Evolutionary conservation across 257 asterid species (phyloP).

Genomic region (Lycium ferocissimum): DNA sequence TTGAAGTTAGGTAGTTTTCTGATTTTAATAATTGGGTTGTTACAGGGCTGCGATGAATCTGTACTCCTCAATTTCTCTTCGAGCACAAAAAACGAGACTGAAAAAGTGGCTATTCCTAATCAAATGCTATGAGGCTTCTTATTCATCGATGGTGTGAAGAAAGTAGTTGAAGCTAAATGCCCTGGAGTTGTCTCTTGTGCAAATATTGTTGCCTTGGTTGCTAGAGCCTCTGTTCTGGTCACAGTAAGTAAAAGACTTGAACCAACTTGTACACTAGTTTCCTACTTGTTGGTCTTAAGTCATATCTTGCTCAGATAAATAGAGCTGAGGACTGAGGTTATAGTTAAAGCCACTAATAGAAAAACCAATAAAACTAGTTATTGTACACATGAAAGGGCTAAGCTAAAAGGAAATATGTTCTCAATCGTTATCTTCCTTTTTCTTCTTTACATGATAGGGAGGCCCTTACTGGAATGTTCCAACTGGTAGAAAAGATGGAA

Average conservation of each 20-base stretch:
- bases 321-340: not conserved
- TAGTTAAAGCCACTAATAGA: not conserved
- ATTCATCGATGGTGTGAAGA: conserved; percentile 43
- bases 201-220: conserved; percentile 36
- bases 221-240: conserved; percentile 36
- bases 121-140: conserved; percentile 37
- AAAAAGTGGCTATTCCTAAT: conserved; percentile 41
- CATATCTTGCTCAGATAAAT: not conserved
- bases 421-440: not conserved
- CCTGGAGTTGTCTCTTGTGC: conserved; percentile 48
- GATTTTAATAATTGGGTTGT: not conserved
- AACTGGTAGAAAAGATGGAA: conserved; percentile 47
- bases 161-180: conserved; percentile 38
- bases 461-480: conserved; percentile 49
- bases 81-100: conserved; percentile 38
- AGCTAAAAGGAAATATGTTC: not conserved
- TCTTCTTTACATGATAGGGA: conserved; percentile 8
- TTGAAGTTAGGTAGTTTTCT: not conserved
- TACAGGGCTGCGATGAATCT: conserved; percentile 49
- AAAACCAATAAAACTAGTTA: not conserved
- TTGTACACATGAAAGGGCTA: not conserved
- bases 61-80: conserved; percentile 43
- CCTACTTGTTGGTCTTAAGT: not conserved
- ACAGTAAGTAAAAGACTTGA: conserved; percentile 20
- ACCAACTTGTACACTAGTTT: not conserved